Conservation (phyloP, 2,329 filamentous ascomycete species). For the Trichophyton rubrum region DNA sequence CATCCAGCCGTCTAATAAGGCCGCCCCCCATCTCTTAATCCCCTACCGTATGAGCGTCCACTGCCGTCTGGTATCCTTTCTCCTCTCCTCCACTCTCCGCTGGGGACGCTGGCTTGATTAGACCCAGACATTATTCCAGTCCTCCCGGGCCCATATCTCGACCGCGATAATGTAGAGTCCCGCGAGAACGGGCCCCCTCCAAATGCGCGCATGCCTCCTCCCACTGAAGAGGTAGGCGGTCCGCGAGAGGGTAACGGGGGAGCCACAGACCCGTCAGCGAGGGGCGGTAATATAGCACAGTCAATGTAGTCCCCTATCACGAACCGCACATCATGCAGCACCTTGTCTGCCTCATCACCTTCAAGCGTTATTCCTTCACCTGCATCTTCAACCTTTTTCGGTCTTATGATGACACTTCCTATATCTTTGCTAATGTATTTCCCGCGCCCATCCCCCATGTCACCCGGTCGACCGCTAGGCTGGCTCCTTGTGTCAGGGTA, state of each 20-base stretch:
- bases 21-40: constrained; percentile 8
- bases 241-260: constrained; percentile 28
- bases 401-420: constrained; percentile 59
- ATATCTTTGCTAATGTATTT: constrained; percentile 69
- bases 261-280: constrained; percentile 60
- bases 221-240: constrained; percentile 32
- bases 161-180: constrained; percentile 35
- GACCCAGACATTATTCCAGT: constrained; percentile 32
- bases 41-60: constrained; percentile 28
- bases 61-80: constrained; percentile 34
- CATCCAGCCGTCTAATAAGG: neutral
- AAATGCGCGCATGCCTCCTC: constrained; percentile 30
- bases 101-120: constrained; percentile 25
- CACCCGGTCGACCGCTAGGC: constrained; percentile 18
- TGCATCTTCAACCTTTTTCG: neutral
- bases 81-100: constrained; percentile 39
- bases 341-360: constrained; percentile 55
- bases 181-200: constrained; percentile 19
- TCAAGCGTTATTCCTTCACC: constrained; percentile 22
- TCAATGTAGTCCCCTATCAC: constrained; percentile 82
- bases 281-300: constrained; percentile 65
- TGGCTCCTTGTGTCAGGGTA: constrained; percentile 56
- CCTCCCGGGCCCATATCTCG: constrained; percentile 27
- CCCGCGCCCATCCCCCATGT: constrained; percentile 33
- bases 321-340: constrained; percentile 63